These are phyloP conservation scores for Phytophthora quininea DNA, from an alignment of 352 stramenopile species.

Conservation along the genomic window DNA sequence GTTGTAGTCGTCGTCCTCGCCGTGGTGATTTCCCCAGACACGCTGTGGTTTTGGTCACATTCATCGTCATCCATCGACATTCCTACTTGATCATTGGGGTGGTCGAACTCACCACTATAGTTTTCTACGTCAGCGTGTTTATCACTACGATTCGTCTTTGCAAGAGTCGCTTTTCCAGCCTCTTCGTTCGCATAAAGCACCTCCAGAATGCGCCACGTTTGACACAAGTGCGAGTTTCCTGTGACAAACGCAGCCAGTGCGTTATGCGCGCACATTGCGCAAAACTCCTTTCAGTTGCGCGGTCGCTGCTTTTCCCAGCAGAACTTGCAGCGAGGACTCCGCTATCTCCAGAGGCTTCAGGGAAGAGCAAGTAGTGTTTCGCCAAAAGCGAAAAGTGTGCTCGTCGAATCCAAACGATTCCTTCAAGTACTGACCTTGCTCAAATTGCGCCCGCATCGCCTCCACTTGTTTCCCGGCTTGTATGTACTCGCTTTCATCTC, in stretches of 20 bases:
- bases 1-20: conserved; percentile 21
- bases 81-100: conserved; percentile 18
- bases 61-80: conserved; percentile 30
- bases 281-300: conserved; percentile 44
- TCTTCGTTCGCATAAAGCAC: conserved; percentile 69
- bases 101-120: conserved; percentile 19
- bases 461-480: conserved; percentile 60
- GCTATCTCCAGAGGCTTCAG: conserved; percentile 10
- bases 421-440: conserved; percentile 69
- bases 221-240: conserved; percentile 72
- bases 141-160: conserved; percentile 1
- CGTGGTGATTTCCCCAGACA: conserved; percentile 17
- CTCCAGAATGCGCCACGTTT: conserved; percentile 89
- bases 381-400: conserved; percentile 85
- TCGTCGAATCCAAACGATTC: conserved; percentile 89
- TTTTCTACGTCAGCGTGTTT: conserved; percentile 9
- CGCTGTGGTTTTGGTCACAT: conserved; percentile 18
- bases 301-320: conserved; percentile 17
- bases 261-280: conserved; percentile 83
- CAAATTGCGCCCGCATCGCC: conserved; percentile 68
- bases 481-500: conserved; percentile 64
- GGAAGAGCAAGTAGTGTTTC: conserved; percentile 70
- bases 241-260: conserved; percentile 79
- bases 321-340: conserved; percentile 7
- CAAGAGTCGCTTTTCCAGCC: conserved; percentile 16